These are phyloP conservation scores for Pholiota adiposa DNA, from an alignment of 1,284 basidiomycete species.

Conservation along the genomic window DNA sequence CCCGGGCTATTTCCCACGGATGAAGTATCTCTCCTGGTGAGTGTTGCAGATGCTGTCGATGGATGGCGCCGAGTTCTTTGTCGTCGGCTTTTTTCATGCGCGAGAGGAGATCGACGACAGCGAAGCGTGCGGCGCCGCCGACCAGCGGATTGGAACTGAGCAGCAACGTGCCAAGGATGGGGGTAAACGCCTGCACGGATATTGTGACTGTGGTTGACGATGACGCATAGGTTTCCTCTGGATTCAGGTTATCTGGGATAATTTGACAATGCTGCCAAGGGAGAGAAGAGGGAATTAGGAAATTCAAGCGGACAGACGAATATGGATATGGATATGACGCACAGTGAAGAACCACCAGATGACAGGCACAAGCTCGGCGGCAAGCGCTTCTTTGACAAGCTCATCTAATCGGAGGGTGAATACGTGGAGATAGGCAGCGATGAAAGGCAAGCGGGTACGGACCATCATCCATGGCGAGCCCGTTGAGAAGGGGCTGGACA, in stretches of 20 bases:
- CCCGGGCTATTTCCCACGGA: conserved; percentile 22
- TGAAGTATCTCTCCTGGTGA: conserved; percentile 16
- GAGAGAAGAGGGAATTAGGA: conserved; percentile 12
- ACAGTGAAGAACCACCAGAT: conserved; percentile 96
- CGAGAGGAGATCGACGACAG: conserved; percentile 79
- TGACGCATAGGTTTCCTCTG: conserved; percentile 41
- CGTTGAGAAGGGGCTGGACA: conserved; percentile 87
- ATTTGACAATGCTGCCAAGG: conserved; percentile 58
- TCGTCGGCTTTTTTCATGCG: conserved; percentile 61
- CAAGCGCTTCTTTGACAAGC: conserved; percentile 89
- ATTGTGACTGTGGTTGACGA: conserved; percentile 47
- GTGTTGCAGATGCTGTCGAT: conserved; percentile 13
- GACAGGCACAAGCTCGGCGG: conserved; percentile 79
- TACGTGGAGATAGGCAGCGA: conserved; percentile 2
- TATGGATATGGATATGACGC: conserved; percentile 27
- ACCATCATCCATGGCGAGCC: conserved; percentile 90
- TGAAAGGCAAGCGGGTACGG: conserved; percentile 24
- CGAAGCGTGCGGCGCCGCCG: conserved; percentile 74
- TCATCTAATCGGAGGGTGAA: conserved; percentile 65
- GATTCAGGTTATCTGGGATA: conserved; percentile 50
- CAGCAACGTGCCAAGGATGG: conserved; percentile 87
- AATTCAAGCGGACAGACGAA: conserved; percentile 18
- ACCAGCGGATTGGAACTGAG: conserved; percentile 81
- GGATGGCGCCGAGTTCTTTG: conserved; percentile 30
- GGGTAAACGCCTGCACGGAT: conserved; percentile 87